Evolutionary conservation across 441 rosid species (phyloP), one percentile per base, ranked within the genome.

Genomic region (Gossypium aridum): DNA sequence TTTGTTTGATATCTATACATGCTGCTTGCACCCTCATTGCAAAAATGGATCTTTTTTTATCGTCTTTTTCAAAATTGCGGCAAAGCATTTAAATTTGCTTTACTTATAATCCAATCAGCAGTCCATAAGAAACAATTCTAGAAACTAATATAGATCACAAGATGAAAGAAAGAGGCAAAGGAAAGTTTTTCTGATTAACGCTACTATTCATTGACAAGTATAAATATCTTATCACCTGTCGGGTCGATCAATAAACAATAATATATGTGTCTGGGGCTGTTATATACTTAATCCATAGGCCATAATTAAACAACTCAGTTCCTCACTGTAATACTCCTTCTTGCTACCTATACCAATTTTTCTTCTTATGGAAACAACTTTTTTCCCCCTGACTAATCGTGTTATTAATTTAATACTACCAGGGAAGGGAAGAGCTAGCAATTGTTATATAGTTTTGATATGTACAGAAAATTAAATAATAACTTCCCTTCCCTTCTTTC

Each of bases 381-480:
- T 14, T 34, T 26, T 26, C 39, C 51, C 10, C 10, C 49, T 39
- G 28, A 64, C 53, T 64, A 39, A 60, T 37, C 16, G 25, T 43
- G 7, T 22, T 51, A 76, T 77, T 67, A 76, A 81, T 56, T 83
- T 76, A 75, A 39, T 75, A 37, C 64, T 43, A 62, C 19, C 20
- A 71, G 64, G 62, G 70, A 60, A 75, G 57, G 47, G 47, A 43
- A 43, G 47, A 64, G 71, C 80, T 66, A 54, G 75, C 53, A 77
- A 65, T 66, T 54, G 75, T 39, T 3, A 65, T 65, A 43, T 9
- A 65, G 68, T 70, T 78, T 84, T 78, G 77, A 78, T 78, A 85
- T 87, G 78, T 87, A 89, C 88, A 85, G 39, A 78, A 81, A 84
- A 75, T 80, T 75, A 72, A 77, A 37, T 13, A 64, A 63, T 64